Percentiles rank a stretch among this genome's conserved stretches.
These are phyloP conservation scores for Monascus purpureus DNA, from an alignment of 495 filamentous ascomycete genomes.

Conservation along the genomic window DNA sequence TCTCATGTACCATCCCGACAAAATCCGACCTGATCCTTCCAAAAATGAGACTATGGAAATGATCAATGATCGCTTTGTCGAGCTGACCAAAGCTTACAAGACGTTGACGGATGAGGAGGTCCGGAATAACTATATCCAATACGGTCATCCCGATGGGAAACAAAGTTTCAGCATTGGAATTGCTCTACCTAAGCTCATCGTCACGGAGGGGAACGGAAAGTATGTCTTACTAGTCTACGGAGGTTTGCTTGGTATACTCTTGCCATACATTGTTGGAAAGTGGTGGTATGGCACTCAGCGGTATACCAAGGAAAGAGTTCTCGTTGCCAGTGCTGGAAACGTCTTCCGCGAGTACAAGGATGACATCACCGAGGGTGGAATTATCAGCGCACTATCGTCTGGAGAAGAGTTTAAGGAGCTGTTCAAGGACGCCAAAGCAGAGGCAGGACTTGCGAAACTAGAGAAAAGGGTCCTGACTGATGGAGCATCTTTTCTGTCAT, in stretches of 20 bases:
- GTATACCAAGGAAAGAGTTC: conserved; percentile 79
- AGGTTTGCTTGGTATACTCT: conserved; percentile 65
- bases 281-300: conserved; percentile 98
- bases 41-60: conserved; percentile 82
- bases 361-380: conserved; percentile 60
- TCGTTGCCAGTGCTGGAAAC: conserved; percentile 82
- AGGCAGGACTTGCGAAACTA: conserved; percentile 62
- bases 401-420: conserved; percentile 68
- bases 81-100: conserved; percentile 94
- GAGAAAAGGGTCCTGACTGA: conserved; percentile 62
- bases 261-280: conserved; percentile 86
- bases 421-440: conserved; percentile 58
- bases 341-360: conserved; percentile 89
- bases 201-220: conserved; percentile 87
- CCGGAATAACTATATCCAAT: conserved; percentile 91
- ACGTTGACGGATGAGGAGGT: conserved; percentile 92
- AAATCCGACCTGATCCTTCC: conserved; percentile 61
- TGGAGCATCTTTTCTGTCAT: conserved; percentile 31
- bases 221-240: conserved; percentile 89
- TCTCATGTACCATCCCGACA: conserved; percentile 84
- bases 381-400: conserved; percentile 64
- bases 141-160: conserved; percentile 92
- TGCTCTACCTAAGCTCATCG: conserved; percentile 82
- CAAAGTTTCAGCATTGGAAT: conserved; percentile 97
- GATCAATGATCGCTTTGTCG: conserved; percentile 79